Evolutionary conservation across 192 early-diverging fungal species (phyloP), one percentile per base, ranked within the genome.

Genomic region (Linderina pennispora): DNA sequence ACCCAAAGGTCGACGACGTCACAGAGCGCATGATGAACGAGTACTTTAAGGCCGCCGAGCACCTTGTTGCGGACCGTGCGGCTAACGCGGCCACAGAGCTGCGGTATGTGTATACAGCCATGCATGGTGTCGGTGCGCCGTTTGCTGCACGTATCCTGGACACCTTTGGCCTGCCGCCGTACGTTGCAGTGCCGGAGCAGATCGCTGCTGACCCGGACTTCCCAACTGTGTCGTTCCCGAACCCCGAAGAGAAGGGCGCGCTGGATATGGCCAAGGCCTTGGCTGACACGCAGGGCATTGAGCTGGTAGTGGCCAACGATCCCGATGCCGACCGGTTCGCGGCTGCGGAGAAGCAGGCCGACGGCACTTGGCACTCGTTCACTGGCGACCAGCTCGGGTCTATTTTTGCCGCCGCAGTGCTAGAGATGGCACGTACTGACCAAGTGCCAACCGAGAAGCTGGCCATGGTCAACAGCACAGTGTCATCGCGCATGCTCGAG

Each of bases 271-370:
- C 90, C 20, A 85, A 86, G 43, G 59, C 74, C 14, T 60, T 79
- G 34, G 90, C 90, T 1, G 77, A 85, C 32, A 48, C 50, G 17
- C 48, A 58, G 32, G 74, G 73, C 23, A 55, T 74, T 15, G 49
- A 43, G 9, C 55, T 94, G 14, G 86, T 97, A 7, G 62, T 97
- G 25, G 92, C 92, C 13, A 97, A 97, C 61, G 94, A 97, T 56
- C 94, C 94, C 1, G 94, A 97, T 62, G 89, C 89, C 14, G 94
- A 97, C 65, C 80, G 94, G 23, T 80, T 97, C 45, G 88, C 91
- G 0, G 80, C 86, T n/a, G 89, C 91, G 9, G 90, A 92, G 74
- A 80, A 79, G 57, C 80, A 81, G 61, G 36, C 64, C 8, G 65
- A 71, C 42, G 84, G 81, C 39, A 62, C 75, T 38, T 97, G 91